A percentile compares a stretch with the other conserved stretches of the same genome.
Evolutionary conservation across 805 yeast species (phyloP).

Genomic region (Blastobotrys chiropterorum): DNA sequence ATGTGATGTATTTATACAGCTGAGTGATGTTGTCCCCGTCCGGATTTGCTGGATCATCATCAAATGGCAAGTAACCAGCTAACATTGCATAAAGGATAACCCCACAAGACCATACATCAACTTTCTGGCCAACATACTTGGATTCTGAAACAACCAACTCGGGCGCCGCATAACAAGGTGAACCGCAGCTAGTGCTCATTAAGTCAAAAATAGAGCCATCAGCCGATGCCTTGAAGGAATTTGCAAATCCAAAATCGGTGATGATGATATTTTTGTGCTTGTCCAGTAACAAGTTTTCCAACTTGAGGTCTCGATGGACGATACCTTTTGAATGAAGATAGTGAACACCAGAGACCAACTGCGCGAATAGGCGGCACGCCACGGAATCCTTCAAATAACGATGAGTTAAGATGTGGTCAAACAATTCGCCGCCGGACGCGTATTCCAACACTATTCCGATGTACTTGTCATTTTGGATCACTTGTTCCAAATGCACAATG

Average conservation of each 20-base stretch:
- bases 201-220: slow-evolving; percentile 43
- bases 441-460: slow-evolving; percentile 95
- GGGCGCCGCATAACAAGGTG: slow-evolving; percentile 98
- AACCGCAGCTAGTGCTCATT: slow-evolving; percentile 94
- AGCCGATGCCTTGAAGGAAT: slow-evolving; percentile 48
- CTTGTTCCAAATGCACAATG: slow-evolving; percentile 86
- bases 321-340: slow-evolving; percentile 79
- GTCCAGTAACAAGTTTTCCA: slow-evolving; percentile 71
- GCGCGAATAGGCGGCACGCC: slow-evolving; percentile 87
- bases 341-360: slow-evolving; percentile 86
- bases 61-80: slow-evolving; percentile 95
- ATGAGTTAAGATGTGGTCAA: slow-evolving; percentile 83
- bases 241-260: slow-evolving; percentile 93
- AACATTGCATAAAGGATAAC: slow-evolving; percentile 93
- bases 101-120: slow-evolving; percentile 96
- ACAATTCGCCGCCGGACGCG: slow-evolving; percentile 96
- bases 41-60: slow-evolving; percentile 94
- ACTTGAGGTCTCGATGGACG: slow-evolving; percentile 70
- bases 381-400: slow-evolving; percentile 78
- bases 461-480: slow-evolving; percentile 86
- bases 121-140: slow-evolving; percentile 88
- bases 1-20: slow-evolving; percentile 84
- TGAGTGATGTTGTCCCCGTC: slow-evolving; percentile 92
- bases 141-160: slow-evolving; percentile 83
- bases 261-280: slow-evolving; percentile 81